Conservation (phyloP, 495 filamentous ascomycete genomes). For the Aspergillus olivimuriae region DNA sequence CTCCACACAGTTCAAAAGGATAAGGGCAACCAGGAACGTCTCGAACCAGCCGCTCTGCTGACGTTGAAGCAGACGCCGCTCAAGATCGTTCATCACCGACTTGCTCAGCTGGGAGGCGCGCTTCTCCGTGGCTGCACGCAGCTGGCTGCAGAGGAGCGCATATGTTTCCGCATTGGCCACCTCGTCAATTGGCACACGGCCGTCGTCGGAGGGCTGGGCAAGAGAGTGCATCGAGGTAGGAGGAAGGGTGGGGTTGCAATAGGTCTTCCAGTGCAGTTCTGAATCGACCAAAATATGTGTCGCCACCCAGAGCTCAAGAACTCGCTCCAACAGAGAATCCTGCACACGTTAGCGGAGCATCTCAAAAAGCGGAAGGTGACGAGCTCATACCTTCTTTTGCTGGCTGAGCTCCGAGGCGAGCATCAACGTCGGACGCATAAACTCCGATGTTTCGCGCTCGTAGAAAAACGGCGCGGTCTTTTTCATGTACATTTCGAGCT, state of each 20-base stretch:
- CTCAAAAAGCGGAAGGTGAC: too few species aligned
- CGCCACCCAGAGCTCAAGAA: constrained; percentile 69
- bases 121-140: constrained; percentile 68
- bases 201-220: constrained; percentile 36
- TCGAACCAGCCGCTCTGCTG: constrained; percentile 65
- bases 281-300: constrained; percentile 66
- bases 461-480: constrained; percentile 55
- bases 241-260: constrained; percentile 41
- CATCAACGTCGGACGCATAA: constrained; percentile 61
- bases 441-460: constrained; percentile 57
- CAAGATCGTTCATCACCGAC: constrained; percentile 66
- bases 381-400: constrained; percentile 41
- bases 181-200: constrained; percentile 39
- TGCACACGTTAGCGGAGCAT: constrained; percentile 14
- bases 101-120: constrained; percentile 60
- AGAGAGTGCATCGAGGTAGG: constrained; percentile 36
- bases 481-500: constrained; percentile 67
- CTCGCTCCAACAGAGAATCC: constrained; percentile 58
- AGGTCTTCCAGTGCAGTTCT: constrained; percentile 62
- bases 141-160: constrained; percentile 56
- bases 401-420: constrained; percentile 49
- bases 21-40: constrained; percentile 66
- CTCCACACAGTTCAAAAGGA: constrained; percentile 75
- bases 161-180: constrained; percentile 42
- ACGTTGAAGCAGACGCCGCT: constrained; percentile 65